Conservation (phyloP, 2,329 filamentous ascomycete genomes). For the Aspergillus sp. region DNA sequence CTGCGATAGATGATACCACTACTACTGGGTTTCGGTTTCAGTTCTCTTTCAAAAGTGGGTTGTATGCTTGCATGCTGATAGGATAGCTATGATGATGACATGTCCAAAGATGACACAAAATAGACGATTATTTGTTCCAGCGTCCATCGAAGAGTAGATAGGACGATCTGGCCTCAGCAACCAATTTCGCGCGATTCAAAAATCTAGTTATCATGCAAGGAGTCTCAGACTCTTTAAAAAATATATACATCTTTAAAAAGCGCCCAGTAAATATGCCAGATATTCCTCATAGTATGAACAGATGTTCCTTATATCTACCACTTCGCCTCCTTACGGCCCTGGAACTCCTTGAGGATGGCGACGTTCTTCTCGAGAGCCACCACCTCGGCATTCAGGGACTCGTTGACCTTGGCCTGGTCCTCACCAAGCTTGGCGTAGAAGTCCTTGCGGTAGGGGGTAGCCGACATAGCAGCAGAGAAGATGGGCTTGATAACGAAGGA, state of each 20-base stretch:
- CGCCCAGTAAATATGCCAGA: conserved; percentile 7
- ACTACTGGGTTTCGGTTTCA: not conserved
- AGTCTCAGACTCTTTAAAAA: conserved; percentile 9
- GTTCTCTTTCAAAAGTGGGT: not conserved
- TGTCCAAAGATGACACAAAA: not conserved
- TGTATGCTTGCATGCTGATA: not conserved
- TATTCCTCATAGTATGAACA: conserved; percentile 4
- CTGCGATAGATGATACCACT: not conserved
- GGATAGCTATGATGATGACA: not conserved
- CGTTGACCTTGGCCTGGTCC: conserved; percentile 56
- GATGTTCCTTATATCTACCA: conserved; percentile 33
- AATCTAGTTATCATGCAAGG: conserved; percentile 5
- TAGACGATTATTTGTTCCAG: not conserved
- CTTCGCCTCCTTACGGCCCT: conserved; percentile 56
- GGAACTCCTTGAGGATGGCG: conserved; percentile 69
- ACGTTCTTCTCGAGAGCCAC: conserved; percentile 76
- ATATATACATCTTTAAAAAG: conserved; percentile 9
- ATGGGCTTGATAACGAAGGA: conserved; percentile 85
- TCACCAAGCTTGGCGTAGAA: conserved; percentile 82
- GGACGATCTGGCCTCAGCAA: not conserved
- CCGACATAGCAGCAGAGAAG: conserved; percentile 90
- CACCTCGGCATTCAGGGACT: conserved; percentile 71
- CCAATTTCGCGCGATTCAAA: not conserved
- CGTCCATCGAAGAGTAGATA: not conserved
- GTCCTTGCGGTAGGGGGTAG: conserved; percentile 87